These are phyloP conservation scores for Populus hybrid DNA, from an alignment of 441 rosid species.

Conservation along the genomic window DNA sequence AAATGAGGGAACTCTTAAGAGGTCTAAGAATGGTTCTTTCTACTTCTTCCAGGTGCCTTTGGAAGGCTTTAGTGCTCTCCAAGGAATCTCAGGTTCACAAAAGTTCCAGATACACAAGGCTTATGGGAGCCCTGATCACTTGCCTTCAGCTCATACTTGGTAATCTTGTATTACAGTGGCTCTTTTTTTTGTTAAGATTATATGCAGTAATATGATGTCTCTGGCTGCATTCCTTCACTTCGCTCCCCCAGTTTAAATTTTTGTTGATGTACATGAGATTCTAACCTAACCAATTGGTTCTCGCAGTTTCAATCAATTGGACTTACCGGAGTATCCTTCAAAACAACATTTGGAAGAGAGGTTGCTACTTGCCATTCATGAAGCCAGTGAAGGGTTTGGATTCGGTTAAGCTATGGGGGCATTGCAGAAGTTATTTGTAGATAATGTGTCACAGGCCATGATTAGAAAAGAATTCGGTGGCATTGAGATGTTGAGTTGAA, in stretches of 20 bases:
- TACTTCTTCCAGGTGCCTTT: constrained; percentile 65
- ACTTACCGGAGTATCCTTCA: constrained; percentile 92
- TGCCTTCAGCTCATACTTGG: constrained; percentile 99
- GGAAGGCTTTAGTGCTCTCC: constrained; percentile 95
- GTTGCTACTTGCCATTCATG: constrained; percentile 90
- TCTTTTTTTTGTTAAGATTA: not conserved
- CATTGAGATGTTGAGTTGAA: constrained; percentile 21
- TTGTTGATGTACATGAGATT: not conserved
- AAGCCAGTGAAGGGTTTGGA: constrained; percentile 92
- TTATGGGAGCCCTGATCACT: constrained; percentile 82
- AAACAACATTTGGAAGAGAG: constrained; percentile 88
- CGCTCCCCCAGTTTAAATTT: not conserved
- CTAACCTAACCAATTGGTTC: not conserved
- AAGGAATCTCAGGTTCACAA: constrained; percentile 94
- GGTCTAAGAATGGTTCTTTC: constrained; percentile 1
- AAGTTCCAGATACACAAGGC: constrained; percentile 99
- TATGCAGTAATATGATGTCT: not conserved
- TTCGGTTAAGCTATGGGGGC: constrained; percentile 47
- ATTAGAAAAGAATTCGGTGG: constrained; percentile 7
- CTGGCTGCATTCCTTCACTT: not conserved
- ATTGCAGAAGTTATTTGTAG: constrained; percentile 28
- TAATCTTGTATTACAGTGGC: constrained; percentile 13
- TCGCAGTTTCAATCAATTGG: constrained; percentile 93
- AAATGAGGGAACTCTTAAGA: not conserved
- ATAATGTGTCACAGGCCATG: constrained; percentile 24